These are phyloP conservation scores for Ceratocystis papillata DNA, from an alignment of 2,329 filamentous ascomycete species.

Conservation along the genomic window DNA sequence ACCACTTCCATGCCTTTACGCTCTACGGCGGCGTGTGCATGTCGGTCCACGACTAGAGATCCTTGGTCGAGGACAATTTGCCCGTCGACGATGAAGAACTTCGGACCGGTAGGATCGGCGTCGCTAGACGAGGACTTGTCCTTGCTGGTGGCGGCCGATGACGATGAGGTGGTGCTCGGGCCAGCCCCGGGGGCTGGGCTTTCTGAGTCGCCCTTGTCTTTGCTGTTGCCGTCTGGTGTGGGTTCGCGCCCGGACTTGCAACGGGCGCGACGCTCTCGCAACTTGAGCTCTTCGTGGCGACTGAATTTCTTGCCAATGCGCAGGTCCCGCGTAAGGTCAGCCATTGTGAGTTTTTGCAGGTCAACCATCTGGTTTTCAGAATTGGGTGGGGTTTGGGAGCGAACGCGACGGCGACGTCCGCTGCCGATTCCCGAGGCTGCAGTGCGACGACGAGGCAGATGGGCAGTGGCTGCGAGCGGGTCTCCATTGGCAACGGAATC, in stretches of 20 bases:
- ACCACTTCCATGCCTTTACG: constrained; percentile 49
- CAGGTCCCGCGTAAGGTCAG: constrained; percentile 58
- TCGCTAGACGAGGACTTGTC: constrained; percentile 13
- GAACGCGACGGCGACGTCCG: constrained; percentile 32
- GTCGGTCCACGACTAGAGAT: constrained; percentile 57
- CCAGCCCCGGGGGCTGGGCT: constrained; percentile 15
- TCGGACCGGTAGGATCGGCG: constrained; percentile 36
- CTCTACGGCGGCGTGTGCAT: constrained; percentile 48
- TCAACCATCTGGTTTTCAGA: constrained; percentile 55
- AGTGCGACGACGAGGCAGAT: not conserved
- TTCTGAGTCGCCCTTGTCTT: not conserved
- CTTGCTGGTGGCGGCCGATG: not conserved
- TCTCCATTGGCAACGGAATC: no score
- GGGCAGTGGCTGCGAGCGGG: constrained; percentile 26
- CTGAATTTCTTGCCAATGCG: constrained; percentile 65
- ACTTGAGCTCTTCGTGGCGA: constrained; percentile 59
- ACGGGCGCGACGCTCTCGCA: constrained; percentile 47
- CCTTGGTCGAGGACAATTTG: constrained; percentile 60
- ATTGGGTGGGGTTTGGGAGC: constrained; percentile 50
- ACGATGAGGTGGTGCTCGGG: constrained; percentile 20
- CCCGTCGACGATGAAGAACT: constrained; percentile 58
- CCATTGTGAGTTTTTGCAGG: constrained; percentile 56
- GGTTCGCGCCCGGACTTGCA: constrained; percentile 20
- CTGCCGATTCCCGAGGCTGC: not conserved
- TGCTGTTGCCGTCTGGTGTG: constrained; percentile 35